Evolutionary conservation across 352 stramenopile genomes (phyloP), one percentile per base, ranked within the genome.

Genomic region (Phytopythium boreale): DNA sequence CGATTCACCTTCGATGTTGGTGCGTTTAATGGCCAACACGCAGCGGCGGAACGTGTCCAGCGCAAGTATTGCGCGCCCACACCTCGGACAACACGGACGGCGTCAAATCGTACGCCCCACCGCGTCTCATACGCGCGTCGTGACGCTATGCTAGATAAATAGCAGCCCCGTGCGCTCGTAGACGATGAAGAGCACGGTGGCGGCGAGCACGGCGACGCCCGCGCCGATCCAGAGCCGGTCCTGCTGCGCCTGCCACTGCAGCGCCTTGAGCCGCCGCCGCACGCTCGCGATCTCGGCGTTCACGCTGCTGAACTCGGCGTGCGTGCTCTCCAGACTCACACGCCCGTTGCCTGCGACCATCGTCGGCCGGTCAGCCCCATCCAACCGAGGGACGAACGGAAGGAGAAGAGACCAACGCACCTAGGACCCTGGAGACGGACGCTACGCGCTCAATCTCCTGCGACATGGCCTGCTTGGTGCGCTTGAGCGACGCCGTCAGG

Each of bases 161-260:
- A 90, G 49, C 19, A 92, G 56, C 15, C 85, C 85, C 10, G 85
- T 91, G 58, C 85, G 85, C 59, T 93, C 78, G 60, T 93, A 82
- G 24, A 91, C 63, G 27, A 93, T 93, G 68, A 83, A 89, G 9
- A 88, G 56, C 49, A 92, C 82, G 0, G 83, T 92, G 15, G 80
- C 80, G 14, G 76, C 57, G 15, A 93, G 69, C n/a, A 90, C 66
- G 1, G 73, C 51, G 44, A 93, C 68, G 22, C 85, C 83, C 1
- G 85, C 81, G 10, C 67, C 80, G 56, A 93, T 93, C 83, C 85
- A 93, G 73, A 93, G 81, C 49, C 78, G 77, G 63, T 93, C 85
- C 62, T 90, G 80, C 11, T 68, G 82, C 15, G 85, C 82, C 52
- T 93, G 85, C 85, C 85, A 93, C 75, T 92, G 62, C 29, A 74